These are phyloP conservation scores for Colletotrichum sublineola DNA, from an alignment of 2,329 filamentous ascomycete species.

Conservation along the genomic window DNA sequence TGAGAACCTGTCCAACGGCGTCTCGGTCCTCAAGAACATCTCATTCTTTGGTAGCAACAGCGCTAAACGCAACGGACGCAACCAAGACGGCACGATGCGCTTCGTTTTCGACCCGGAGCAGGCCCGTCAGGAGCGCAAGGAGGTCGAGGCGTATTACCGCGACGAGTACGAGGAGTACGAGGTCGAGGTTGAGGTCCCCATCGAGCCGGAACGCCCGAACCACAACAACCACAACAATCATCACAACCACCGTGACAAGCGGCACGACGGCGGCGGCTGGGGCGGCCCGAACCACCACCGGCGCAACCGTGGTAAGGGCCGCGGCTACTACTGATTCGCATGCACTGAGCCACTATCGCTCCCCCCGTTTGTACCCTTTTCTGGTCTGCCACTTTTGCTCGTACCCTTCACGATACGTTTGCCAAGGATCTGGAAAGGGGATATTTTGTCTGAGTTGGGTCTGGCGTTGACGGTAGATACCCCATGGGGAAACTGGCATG, in stretches of 20 bases:
- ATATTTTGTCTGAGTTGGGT: constrained; percentile 31
- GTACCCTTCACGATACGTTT: background rate
- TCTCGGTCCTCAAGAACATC: constrained; percentile 56
- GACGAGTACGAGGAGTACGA: constrained; percentile 83
- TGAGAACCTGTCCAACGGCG: constrained; percentile 51
- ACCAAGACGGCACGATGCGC: constrained; percentile 81
- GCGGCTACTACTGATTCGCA: constrained; percentile 33
- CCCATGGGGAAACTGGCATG: constrained; percentile 30
- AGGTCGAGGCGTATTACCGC: constrained; percentile 77
- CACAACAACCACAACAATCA: constrained; percentile 12
- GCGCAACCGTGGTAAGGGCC: constrained; percentile 27
- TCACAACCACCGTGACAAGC: constrained; percentile 29
- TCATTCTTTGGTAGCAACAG: constrained; percentile 53
- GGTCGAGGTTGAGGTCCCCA: constrained; percentile 79
- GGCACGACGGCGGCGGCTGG: constrained; percentile 25
- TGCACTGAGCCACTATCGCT: background rate
- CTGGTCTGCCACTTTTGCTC: background rate
- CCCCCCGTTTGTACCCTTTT: background rate
- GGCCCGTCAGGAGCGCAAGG: constrained; percentile 77
- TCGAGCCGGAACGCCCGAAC: constrained; percentile 51
- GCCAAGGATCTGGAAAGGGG: background rate
- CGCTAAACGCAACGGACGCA: constrained; percentile 59
- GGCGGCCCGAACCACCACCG: constrained; percentile 28
- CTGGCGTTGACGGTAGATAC: constrained; percentile 39
- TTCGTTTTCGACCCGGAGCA: constrained; percentile 89